A percentile compares a stretch with the other conserved stretches of the same genome.
phyloP scores from a whole-genome alignment of 306 rosid species.

The Benincasa hispida region DNA sequence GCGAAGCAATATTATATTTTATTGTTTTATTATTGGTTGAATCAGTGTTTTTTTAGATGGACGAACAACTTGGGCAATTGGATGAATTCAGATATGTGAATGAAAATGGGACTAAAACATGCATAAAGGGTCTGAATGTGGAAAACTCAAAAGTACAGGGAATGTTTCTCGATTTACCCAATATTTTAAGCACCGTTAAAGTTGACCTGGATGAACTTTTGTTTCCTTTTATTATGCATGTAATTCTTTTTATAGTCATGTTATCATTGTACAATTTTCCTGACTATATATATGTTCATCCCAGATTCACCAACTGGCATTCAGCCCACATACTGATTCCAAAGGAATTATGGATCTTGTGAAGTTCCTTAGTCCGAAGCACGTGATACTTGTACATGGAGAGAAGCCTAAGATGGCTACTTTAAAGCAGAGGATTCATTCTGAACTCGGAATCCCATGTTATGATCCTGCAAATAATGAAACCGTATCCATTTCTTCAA shows the following conservation, averaged over 20 bases:
- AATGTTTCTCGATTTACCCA: background rate
- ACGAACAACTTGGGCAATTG: background rate
- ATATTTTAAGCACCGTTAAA: background rate
- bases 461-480: conserved; percentile 70
- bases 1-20: background rate
- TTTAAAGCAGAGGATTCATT: conserved; percentile 62
- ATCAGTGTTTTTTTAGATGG: background rate
- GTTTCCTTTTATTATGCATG: background rate
- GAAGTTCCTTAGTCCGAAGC: conserved; percentile 82
- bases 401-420: conserved; percentile 77
- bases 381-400: conserved; percentile 81
- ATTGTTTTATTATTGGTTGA: too few relatives aligned
- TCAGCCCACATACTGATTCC: conserved; percentile 89
- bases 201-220: background rate
- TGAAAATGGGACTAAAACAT: background rate
- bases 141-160: background rate
- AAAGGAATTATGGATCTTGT: conserved; percentile 96
- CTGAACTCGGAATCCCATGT: conserved; percentile 75
- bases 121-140: background rate
- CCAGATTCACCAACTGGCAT: conserved; percentile 88
- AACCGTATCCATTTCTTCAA: conserved; percentile 42
- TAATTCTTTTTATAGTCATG: background rate
- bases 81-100: background rate
- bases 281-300: conserved; percentile 7
- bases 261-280: background rate